Evolutionary conservation across 1,284 basidiomycete species (phyloP).

Genomic region (Hemileia vastatrix): DNA sequence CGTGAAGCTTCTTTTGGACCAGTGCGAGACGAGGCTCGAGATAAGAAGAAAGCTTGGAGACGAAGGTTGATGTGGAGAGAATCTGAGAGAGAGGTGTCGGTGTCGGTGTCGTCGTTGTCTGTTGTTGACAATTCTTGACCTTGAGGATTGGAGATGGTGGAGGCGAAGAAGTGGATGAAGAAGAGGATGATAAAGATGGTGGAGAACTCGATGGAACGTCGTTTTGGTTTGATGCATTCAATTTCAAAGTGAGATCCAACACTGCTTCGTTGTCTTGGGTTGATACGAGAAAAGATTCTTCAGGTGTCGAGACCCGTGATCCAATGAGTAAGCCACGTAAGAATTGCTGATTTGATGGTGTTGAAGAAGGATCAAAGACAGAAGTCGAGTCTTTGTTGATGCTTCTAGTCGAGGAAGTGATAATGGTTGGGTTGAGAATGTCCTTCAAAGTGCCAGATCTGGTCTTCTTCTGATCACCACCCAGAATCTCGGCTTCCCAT

Average conservation of each 20-base stretch:
- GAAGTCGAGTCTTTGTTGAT: background rate
- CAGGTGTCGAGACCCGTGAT: background rate
- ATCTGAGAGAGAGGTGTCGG: background rate
- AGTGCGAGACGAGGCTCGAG: conserved; percentile 27
- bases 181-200: conserved; percentile 3
- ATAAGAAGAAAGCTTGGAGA: conserved; percentile 24
- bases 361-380: background rate
- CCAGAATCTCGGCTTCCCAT: conserved; percentile 7
- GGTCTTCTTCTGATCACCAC: conserved; percentile 5
- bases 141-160: background rate
- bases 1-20: conserved; percentile 27
- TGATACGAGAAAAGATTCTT: background rate
- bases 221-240: background rate
- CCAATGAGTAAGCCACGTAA: background rate
- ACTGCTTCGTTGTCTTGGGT: background rate
- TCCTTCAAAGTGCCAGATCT: background rate
- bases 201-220: background rate
- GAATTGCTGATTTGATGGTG: conserved; percentile 1
- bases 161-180: too few relatives aligned
- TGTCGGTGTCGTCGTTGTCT: conserved; percentile 14
- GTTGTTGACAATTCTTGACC: conserved; percentile 23
- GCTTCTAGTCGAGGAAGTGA: background rate
- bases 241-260: background rate
- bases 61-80: conserved; percentile 26
- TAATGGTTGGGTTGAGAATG: background rate